Conservation (phyloP, 2,329 filamentous ascomycete species). For the Davidsoniella virescens region DNA sequence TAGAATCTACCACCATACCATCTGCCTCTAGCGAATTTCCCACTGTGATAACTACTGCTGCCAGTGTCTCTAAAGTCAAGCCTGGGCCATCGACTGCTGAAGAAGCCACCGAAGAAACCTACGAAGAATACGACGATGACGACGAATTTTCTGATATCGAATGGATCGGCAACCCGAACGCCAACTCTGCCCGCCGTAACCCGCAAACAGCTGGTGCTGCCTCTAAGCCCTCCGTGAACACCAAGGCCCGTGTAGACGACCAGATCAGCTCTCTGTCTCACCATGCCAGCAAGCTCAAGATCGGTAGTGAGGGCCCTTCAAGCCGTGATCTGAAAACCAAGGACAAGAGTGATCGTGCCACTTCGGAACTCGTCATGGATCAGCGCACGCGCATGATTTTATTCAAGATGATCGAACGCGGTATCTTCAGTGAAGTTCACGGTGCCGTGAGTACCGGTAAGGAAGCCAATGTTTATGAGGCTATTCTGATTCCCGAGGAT, state of each 20-base stretch:
- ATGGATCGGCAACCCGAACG: conserved; percentile 14
- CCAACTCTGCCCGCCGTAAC: conserved; percentile 8
- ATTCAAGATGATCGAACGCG: conserved; percentile 87
- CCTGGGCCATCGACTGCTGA: background rate
- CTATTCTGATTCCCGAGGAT: conserved; percentile 45
- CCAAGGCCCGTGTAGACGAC: conserved; percentile 64
- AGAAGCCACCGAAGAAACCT: background rate
- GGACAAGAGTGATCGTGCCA: conserved; percentile 86
- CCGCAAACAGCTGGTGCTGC: conserved; percentile 9
- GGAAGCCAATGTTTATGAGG: conserved; percentile 95
- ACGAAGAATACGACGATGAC: conserved; percentile 41
- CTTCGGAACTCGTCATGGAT: conserved; percentile 86
- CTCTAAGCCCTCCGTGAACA: conserved; percentile 58
- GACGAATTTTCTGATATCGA: conserved; percentile 23
- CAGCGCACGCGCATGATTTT: conserved; percentile 89
- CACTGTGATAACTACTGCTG: too few relatives aligned
- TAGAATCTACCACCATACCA: too few relatives aligned
- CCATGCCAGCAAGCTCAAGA: conserved; percentile 68
- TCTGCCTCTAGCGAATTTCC: too few relatives aligned
- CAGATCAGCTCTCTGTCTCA: conserved; percentile 72
- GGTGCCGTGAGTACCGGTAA: conserved; percentile 94
- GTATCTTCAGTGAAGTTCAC: conserved; percentile 78
- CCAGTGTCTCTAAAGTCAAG: too few relatives aligned
- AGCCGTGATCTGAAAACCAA: conserved; percentile 39
- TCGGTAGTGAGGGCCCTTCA: conserved; percentile 17